Evolutionary conservation across 1,139 yeast species (phyloP).

Genomic region (Barnettozyma hawaiiensis): DNA sequence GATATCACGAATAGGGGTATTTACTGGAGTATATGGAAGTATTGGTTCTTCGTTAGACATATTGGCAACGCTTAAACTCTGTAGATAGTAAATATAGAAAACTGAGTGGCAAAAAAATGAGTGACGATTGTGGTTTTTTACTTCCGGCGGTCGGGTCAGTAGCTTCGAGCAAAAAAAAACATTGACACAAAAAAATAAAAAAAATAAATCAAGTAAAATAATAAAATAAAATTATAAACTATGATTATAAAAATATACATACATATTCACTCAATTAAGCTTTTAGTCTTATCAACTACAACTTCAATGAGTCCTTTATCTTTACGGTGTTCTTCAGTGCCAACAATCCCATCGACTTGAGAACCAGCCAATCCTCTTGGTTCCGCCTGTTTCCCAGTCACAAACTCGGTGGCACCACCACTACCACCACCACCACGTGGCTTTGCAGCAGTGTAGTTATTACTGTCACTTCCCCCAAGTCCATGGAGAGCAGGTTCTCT

Average conservation of each 20-base stretch:
- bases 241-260: not conserved
- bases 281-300: conserved; percentile 7
- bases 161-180: too few relatives aligned
- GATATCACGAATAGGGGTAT: conserved; percentile 5
- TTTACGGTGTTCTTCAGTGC: not conserved
- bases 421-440: not conserved
- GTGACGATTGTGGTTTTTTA: too few relatives aligned
- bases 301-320: conserved; percentile 6
- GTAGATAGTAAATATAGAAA: too few relatives aligned
- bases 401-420: too few relatives aligned
- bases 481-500: too few relatives aligned
- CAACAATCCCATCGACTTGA: not conserved
- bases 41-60: not conserved
- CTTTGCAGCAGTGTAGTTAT: not conserved
- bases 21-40: conserved; percentile 11
- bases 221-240: not conserved
- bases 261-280: conserved; percentile 4
- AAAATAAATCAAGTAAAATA: not conserved
- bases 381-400: not conserved
- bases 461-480: too few relatives aligned
- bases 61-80: not conserved
- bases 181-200: not conserved
- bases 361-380: not conserved
- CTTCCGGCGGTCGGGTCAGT: too few relatives aligned
- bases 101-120: too few relatives aligned